Conservation (phyloP, 305 asterid genomes). For the Fraxinus baroniana region DNA sequence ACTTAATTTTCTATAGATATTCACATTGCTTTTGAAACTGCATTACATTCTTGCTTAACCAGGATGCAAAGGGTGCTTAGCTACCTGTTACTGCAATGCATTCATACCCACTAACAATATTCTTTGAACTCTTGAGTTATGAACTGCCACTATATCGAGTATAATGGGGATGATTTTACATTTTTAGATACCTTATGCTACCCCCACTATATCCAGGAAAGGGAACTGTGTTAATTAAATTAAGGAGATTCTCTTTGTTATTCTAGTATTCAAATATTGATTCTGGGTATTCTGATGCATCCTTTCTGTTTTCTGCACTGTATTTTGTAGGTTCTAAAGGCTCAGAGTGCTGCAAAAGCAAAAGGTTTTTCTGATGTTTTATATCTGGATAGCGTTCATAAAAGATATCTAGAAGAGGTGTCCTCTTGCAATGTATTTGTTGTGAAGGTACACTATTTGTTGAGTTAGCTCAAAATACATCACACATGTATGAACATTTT, state of each 20-base stretch:
- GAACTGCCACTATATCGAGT: neutral
- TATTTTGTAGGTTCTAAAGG: conserved; percentile 69
- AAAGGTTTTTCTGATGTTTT: conserved; percentile 91
- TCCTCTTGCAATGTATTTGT: conserved; percentile 94
- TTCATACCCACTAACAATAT: neutral
- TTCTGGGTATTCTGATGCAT: neutral
- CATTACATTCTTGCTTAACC: neutral
- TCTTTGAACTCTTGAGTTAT: too few relatives aligned
- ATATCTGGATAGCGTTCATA: conserved; percentile 76
- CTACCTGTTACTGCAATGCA: conserved; percentile 7
- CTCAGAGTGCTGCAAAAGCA: conserved; percentile 91
- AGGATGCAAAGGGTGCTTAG: neutral
- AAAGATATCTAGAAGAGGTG: conserved; percentile 86
- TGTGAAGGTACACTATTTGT: conserved; percentile 62
- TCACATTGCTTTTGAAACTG: conserved; percentile 2
- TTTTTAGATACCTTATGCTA: neutral
- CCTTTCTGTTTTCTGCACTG: conserved; percentile 10
- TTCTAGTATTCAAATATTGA: conserved; percentile 12
- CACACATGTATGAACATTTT: neutral
- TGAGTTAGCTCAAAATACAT: neutral
- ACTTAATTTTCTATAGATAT: neutral
- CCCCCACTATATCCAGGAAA: neutral
- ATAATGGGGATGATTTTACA: neutral
- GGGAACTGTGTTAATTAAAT: neutral
- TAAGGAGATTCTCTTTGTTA: neutral